Percentiles rank a stretch among this genome's conserved stretches.
Conservation (phyloP, 208 protist genomes). For the Entamoeba invadens region DNA sequence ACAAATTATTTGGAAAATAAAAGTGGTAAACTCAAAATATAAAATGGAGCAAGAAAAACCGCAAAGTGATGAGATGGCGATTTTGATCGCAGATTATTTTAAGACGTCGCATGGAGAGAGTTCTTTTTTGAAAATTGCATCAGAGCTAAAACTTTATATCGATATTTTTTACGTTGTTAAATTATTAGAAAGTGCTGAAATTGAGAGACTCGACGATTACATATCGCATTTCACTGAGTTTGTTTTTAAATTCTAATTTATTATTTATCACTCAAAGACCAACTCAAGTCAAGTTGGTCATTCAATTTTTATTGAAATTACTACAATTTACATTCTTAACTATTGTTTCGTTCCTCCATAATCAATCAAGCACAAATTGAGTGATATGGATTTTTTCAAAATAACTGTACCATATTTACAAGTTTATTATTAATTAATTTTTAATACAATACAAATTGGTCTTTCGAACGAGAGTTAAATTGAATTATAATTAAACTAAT, state of each 20-base stretch:
- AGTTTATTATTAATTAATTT: too few species aligned
- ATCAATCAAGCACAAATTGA: background rate
- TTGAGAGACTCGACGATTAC: background rate
- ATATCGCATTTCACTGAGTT: background rate
- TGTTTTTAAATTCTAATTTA: background rate
- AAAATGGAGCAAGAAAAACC: too few species aligned
- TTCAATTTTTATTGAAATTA: background rate
- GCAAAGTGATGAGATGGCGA: too few species aligned
- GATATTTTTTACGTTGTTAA: background rate
- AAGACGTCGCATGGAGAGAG: too few species aligned
- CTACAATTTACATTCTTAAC: background rate
- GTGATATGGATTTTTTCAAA: background rate
- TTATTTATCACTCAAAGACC: background rate
- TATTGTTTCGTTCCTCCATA: background rate
- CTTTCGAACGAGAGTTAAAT: too few species aligned
- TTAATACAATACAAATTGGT: too few species aligned
- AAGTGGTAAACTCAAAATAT: too few species aligned
- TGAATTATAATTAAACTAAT: too few species aligned
- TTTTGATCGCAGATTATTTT: too few species aligned
- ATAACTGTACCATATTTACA: background rate
- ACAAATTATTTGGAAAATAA: too few species aligned
- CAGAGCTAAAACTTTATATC: background rate
- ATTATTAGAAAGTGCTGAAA: background rate
- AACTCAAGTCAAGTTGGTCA: background rate
- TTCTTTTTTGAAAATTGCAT: background rate